Conservation (phyloP, 1,284 basidiomycete species). For the Rhodotorula sp. region DNA sequence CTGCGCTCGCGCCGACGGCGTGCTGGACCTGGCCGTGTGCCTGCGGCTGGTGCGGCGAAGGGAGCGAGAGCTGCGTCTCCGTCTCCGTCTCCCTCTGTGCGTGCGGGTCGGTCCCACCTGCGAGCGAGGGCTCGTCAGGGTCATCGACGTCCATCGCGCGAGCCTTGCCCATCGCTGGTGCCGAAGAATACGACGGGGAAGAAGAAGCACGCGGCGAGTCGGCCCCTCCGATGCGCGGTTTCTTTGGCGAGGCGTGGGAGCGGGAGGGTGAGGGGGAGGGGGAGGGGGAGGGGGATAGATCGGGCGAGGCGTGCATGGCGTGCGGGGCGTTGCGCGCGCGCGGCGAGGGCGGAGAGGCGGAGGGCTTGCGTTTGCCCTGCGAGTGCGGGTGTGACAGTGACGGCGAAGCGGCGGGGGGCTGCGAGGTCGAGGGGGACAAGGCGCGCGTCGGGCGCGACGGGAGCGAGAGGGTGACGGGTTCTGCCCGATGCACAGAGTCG, state of each 20-base stretch:
- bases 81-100: too few species aligned
- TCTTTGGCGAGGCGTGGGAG: background rate
- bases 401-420: too few species aligned
- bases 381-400: background rate
- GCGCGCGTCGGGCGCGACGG: background rate
- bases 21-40: background rate
- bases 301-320: background rate
- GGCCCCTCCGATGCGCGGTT: background rate
- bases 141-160: background rate
- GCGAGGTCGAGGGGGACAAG: background rate
- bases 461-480: slow-evolving; percentile 21
- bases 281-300: background rate
- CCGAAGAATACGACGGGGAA: background rate
- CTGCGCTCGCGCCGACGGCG: background rate
- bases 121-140: too few species aligned
- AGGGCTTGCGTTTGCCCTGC: background rate
- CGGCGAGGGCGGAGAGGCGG: background rate
- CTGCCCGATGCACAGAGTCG: background rate
- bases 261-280: background rate
- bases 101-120: too few species aligned
- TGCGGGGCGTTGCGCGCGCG: background rate
- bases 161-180: background rate
- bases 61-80: background rate
- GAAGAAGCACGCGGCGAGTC: background rate
- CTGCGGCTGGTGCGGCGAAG: background rate